Conservation (phyloP, 805 yeast genomes). For the Candida ulmi region DNA sequence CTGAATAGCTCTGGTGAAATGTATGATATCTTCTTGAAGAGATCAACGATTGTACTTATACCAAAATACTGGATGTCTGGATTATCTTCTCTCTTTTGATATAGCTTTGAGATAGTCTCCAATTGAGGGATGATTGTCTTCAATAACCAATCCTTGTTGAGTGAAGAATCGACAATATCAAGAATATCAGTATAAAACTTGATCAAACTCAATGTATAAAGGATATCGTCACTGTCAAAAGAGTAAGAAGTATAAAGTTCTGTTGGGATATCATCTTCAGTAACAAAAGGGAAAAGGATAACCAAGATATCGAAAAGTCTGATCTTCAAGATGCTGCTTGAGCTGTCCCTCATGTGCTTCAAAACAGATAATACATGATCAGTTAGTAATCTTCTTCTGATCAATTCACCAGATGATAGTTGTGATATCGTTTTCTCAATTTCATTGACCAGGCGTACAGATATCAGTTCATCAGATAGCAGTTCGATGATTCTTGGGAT, state of each 20-base stretch:
- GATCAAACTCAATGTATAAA: conserved; percentile 12
- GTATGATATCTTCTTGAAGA: conserved; percentile 16
- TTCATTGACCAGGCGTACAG: conserved; percentile 14
- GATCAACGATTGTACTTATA: conserved; percentile 8
- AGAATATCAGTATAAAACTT: conserved; percentile 15
- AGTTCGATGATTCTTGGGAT: conserved; percentile 10
- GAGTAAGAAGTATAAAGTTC: conserved; percentile 9
- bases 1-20: conserved; percentile 5
- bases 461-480: conserved; percentile 2
- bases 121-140: conserved; percentile 7
- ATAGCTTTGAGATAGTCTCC: conserved; percentile 9
- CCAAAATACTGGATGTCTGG: conserved; percentile 14
- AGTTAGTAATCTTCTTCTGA: conserved; percentile 16
- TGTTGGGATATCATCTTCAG: conserved; percentile 12
- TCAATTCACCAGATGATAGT: conserved; percentile 12
- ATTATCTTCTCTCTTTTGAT: conserved; percentile 6
- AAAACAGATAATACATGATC: conserved; percentile 6
- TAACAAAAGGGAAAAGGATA: conserved; percentile 8
- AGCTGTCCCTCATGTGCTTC: conserved; percentile 4
- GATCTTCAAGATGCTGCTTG: conserved; percentile 2
- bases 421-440: conserved; percentile 12
- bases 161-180: conserved; percentile 7
- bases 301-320: conserved; percentile 13
- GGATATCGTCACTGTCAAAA: conserved; percentile 8
- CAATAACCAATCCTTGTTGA: conserved; percentile 16